Conservation (phyloP, 2,329 filamentous ascomycete genomes). For the Botrytis galanthina region DNA sequence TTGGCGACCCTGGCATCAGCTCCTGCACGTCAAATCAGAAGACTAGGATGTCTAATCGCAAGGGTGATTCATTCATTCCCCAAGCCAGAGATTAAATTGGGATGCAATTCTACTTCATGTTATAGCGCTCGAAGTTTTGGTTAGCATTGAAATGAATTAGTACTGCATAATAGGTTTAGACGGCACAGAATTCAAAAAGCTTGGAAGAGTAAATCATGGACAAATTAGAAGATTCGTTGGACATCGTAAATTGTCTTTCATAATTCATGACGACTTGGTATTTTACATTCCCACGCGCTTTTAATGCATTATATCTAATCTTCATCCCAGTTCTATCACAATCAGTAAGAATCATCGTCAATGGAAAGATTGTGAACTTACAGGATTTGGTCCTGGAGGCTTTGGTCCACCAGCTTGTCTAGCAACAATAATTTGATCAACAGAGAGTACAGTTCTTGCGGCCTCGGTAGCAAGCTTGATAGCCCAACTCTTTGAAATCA, state of each 20-base stretch:
- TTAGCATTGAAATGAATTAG: background rate
- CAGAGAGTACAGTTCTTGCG: conserved; percentile 87
- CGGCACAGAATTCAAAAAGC: background rate
- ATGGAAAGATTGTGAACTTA: conserved; percentile 30
- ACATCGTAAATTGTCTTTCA: conserved; percentile 19
- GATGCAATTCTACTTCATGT: background rate
- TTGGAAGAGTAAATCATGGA: background rate
- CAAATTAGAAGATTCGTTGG: background rate
- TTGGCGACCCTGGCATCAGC: conserved; percentile 1
- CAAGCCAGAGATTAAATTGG: background rate
- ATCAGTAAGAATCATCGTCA: conserved; percentile 23
- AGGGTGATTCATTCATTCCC: background rate
- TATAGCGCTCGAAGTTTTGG: background rate
- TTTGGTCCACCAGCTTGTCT: conserved; percentile 96
- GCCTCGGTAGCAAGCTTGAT: conserved; percentile 96
- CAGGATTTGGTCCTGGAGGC: conserved; percentile 86
- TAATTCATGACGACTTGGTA: conserved; percentile 28
- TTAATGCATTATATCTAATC: conserved; percentile 38
- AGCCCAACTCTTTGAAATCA: conserved; percentile 92
- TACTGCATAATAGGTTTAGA: background rate
- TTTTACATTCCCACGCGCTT: conserved; percentile 35
- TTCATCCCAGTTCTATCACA: conserved; percentile 40
- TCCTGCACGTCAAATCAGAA: conserved; percentile 12
- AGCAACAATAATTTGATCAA: conserved; percentile 98
- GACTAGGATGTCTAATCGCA: background rate